phyloP scores from a whole-genome alignment of 2,329 filamentous ascomycete genomes.

The Curvularia sp. region DNA sequence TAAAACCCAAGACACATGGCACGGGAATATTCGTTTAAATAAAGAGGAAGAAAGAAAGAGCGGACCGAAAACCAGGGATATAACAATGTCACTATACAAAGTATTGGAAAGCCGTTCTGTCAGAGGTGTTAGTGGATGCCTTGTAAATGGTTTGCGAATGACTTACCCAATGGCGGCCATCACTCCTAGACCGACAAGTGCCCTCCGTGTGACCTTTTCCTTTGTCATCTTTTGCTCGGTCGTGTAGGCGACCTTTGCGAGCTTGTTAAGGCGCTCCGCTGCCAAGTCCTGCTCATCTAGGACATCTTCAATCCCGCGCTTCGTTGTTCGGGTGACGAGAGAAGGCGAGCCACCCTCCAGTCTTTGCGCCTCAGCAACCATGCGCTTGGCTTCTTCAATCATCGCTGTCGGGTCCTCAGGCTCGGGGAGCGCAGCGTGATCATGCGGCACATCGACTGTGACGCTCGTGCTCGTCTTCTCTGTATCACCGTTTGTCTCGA shows the following conservation, averaged over 20 bases:
- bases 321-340: conserved; percentile 31
- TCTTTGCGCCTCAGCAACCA: conserved; percentile 77
- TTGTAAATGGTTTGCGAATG: not conserved
- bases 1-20: conserved; percentile 18
- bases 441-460: conserved; percentile 76
- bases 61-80: not conserved
- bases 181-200: conserved; percentile 83
- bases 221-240: conserved; percentile 81
- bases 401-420: conserved; percentile 81
- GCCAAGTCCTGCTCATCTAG: conserved; percentile 59
- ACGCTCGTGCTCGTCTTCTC: conserved; percentile 76
- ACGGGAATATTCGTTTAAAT: conserved; percentile 7
- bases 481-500: conserved; percentile 63
- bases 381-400: conserved; percentile 84
- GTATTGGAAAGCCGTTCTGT: conserved; percentile 42
- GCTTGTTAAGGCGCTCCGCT: conserved; percentile 69
- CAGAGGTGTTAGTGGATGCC: conserved; percentile 24
- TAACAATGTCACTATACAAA: conserved; percentile 23
- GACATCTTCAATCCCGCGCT: conserved; percentile 64
- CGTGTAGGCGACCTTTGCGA: conserved; percentile 63
- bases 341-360: conserved; percentile 48
- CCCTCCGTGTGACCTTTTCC: conserved; percentile 84
- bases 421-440: conserved; percentile 70
- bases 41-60: not conserved
- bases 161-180: conserved; percentile 91